A percentile compares a stretch with the other conserved stretches of the same genome.
Conservation (phyloP, 1,284 basidiomycete species). For the Austroboletus rostrupii region DNA sequence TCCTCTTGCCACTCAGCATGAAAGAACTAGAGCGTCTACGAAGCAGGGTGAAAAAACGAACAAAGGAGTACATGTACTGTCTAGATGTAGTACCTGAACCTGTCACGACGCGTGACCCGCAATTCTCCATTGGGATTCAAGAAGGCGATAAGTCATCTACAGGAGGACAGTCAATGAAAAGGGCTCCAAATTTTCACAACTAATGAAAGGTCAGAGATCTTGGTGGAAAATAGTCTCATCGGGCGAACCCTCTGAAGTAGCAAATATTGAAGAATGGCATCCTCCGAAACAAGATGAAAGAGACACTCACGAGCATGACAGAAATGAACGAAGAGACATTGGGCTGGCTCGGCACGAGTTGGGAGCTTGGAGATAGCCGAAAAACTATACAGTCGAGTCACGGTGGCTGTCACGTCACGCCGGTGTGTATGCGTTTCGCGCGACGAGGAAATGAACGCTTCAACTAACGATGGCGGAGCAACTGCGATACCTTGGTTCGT, state of each 20-base stretch:
- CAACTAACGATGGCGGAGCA: slow-evolving; percentile 71
- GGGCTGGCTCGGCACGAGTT: too few relatives aligned
- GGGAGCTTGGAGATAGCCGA: slow-evolving; percentile 31
- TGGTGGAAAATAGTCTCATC: slow-evolving; percentile 76
- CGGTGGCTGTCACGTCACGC: slow-evolving; percentile 60
- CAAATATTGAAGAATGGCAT: slow-evolving; percentile 68
- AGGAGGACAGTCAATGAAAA: slow-evolving; percentile 2
- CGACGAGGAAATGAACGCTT: slow-evolving; percentile 31
- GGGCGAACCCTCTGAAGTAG: slow-evolving; percentile 77
- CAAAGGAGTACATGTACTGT: neutral
- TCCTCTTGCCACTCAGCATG: slow-evolving; percentile 22
- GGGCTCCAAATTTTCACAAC: neutral
- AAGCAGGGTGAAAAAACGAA: neutral
- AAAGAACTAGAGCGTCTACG: neutral
- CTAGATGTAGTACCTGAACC: neutral
- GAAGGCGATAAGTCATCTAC: too few relatives aligned
- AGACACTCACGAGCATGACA: slow-evolving; percentile 19
- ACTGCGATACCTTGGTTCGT: slow-evolving; percentile 87
- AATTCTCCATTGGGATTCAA: neutral
- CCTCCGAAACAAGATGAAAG: slow-evolving; percentile 29
- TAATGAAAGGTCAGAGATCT: slow-evolving; percentile 64
- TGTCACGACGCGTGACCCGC: neutral
- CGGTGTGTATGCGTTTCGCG: slow-evolving; percentile 18
- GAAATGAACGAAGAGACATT: neutral
- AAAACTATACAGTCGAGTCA: slow-evolving; percentile 46